Base-by-base conservation (phyloP, 2,329 filamentous ascomycete genomes). In the Truncatella angustata region DNA sequence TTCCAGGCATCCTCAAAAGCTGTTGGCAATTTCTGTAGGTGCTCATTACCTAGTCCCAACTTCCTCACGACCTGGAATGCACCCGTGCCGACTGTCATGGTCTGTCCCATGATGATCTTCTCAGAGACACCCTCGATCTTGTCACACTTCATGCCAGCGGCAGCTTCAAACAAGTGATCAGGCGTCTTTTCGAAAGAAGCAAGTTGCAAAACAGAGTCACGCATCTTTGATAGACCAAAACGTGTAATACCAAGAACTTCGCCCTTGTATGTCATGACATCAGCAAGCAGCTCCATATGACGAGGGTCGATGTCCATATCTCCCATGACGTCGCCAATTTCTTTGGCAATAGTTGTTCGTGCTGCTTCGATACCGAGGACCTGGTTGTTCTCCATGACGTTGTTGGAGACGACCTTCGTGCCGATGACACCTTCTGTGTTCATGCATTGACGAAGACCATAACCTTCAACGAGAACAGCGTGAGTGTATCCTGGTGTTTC, bases 221-320 rank as follows among this genome's bases (percentile, higher is more conserved):
- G 82, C 88, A 96, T 97, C 78, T 97, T 99, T 52, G 91, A 89
- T 23, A 99, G 79, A 48, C 94, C 94, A 70, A 97, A 97, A 28
- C 94, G 87, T 2, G 94, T 99, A 67, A 99, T 99, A 48, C 94
- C 94, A 16, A 97, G 81, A 0, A 99, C 90, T 61, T 97, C 93
- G 47, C 94, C 94, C 75, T 97, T 97, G 80, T 93, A 97, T 1
- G 94, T 97, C 94, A 99, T 99, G 50, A 97, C 92, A 65, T 99
- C 94, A 10, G 94, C 93, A 2, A 99, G 83, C 16, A 99, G 81
- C 68, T 97, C 88, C 91, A 99, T 97, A 74, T 99, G 94, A 51
- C 94, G 89, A 40, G 92, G 93, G 71, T 99, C 94, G 63, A 99
- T 97, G 70, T 84, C 86, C 91, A 99, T 97, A 67, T 87, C 85